phyloP scores from a whole-genome alignment of 1,284 basidiomycete genomes.

The Microstroma glucosiphilum region DNA sequence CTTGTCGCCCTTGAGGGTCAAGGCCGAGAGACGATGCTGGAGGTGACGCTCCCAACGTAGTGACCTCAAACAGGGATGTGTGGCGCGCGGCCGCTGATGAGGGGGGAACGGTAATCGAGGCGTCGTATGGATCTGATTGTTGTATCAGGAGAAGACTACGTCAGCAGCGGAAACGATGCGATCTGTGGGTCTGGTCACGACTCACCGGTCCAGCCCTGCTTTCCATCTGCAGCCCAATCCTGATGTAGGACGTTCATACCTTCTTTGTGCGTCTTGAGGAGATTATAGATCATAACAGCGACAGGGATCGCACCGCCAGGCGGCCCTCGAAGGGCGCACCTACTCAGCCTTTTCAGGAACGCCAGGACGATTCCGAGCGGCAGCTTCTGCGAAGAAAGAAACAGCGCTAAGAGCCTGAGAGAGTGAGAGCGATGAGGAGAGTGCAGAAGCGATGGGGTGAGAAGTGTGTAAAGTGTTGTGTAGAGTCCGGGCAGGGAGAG shows the following conservation, averaged over 20 bases:
- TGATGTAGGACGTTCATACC: constrained; percentile 87
- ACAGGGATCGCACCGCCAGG: constrained; percentile 84
- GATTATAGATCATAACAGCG: constrained; percentile 89
- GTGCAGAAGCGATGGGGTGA: constrained; percentile 70
- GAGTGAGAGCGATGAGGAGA: constrained; percentile 87
- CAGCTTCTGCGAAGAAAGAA: constrained; percentile 84
- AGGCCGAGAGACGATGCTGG: constrained; percentile 9
- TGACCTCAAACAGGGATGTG: constrained; percentile 86
- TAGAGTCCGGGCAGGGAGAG: constrained; percentile 96
- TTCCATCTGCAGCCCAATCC: constrained; percentile 31
- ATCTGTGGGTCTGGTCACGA: background rate
- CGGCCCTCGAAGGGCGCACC: constrained; percentile 74
- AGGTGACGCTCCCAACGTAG: constrained; percentile 58
- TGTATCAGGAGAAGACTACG: background rate
- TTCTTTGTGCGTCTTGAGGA: constrained; percentile 83
- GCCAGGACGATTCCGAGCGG: constrained; percentile 83
- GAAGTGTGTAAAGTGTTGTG: constrained; percentile 80
- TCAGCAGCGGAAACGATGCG: background rate
- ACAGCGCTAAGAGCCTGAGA: constrained; percentile 83
- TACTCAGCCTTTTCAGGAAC: constrained; percentile 84
- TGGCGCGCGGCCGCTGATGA: constrained; percentile 68
- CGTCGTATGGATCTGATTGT: background rate
- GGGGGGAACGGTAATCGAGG: constrained; percentile 58
- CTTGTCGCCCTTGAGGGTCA: background rate
- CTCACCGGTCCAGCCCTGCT: background rate